A percentile compares a stretch with the other conserved stretches of the same genome.
Conservation (phyloP, 2,329 filamentous ascomycete genomes). For the Madurella mycetomatis region DNA sequence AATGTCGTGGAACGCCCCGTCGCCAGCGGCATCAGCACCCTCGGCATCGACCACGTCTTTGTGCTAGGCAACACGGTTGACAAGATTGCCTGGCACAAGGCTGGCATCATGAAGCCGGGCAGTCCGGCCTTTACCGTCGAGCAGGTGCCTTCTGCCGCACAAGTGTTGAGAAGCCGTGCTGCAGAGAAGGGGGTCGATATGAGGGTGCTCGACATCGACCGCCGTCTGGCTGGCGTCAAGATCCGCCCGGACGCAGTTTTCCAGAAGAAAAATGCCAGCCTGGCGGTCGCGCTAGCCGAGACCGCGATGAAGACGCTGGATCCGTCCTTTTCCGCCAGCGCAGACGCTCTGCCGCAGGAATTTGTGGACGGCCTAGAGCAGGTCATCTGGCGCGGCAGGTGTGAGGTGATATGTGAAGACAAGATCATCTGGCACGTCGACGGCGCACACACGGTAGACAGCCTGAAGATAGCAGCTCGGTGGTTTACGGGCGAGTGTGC, state of each 20-base stretch:
- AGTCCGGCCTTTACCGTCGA: constrained; percentile 54
- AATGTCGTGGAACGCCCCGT: constrained; percentile 58
- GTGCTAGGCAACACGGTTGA: constrained; percentile 59
- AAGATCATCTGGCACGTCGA: constrained; percentile 79
- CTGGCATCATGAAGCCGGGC: constrained; percentile 62
- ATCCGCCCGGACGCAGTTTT: constrained; percentile 52
- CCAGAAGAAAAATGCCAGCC: constrained; percentile 52
- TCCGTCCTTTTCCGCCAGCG: constrained; percentile 21
- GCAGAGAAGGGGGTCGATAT: constrained; percentile 47
- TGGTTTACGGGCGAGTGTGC: constrained; percentile 68
- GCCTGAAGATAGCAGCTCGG: constrained; percentile 71
- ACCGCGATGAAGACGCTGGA: constrained; percentile 44
- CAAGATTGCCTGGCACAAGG: constrained; percentile 70
- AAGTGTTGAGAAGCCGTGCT: constrained; percentile 56
- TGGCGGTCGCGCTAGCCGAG: constrained; percentile 49
- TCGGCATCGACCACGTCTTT: constrained; percentile 65
- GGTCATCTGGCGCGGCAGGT: constrained; percentile 75
- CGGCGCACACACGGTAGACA: constrained; percentile 89
- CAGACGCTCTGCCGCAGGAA: constrained; percentile 48
- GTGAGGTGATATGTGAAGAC: constrained; percentile 55
- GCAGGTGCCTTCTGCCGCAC: constrained; percentile 43
- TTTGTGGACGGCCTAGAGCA: constrained; percentile 71
- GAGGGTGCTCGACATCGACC: constrained; percentile 43
- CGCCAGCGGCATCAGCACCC: constrained; percentile 55
- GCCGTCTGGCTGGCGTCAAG: constrained; percentile 41